A percentile compares a stretch with the other conserved stretches of the same genome.
These are phyloP conservation scores for Dictyostelium firmibasis DNA, from an alignment of 78 protist genomes.

Conservation along the genomic window DNA sequence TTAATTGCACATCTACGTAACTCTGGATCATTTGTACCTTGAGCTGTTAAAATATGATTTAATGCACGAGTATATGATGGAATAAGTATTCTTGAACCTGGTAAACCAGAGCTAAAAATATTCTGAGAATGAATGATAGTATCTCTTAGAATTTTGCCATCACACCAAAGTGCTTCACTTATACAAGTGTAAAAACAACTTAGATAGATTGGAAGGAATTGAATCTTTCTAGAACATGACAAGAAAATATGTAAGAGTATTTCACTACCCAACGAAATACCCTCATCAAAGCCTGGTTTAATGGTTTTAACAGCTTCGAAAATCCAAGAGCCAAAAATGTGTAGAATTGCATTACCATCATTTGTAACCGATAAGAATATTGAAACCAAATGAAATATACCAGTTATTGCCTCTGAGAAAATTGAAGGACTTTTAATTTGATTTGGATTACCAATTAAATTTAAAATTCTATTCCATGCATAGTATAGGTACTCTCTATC, in stretches of 20 bases:
- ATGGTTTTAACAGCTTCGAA: conserved; percentile 55
- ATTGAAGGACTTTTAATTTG: conserved; percentile 49
- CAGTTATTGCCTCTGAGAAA: conserved; percentile 58
- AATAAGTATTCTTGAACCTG: conserved; percentile 55
- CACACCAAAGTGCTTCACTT: conserved; percentile 57
- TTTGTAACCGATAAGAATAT: conserved; percentile 19
- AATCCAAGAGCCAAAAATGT: conserved; percentile 58
- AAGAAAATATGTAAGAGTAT: conserved; percentile 47
- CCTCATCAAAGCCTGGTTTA: conserved; percentile 59
- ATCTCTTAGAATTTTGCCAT: conserved; percentile 39
- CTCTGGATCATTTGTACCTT: conserved; percentile 7
- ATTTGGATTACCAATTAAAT: conserved; percentile 54
- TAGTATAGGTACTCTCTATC: conserved; percentile 36
- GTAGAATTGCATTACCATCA: conserved; percentile 60
- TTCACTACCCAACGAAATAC: conserved; percentile 37
- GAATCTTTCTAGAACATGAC: conserved; percentile 12
- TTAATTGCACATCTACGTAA: conserved; percentile 26
- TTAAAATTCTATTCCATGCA: conserved; percentile 31
- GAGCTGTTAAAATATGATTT: conserved; percentile 23
- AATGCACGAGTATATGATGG: conserved; percentile 66
- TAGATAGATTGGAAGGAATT: conserved; percentile 41
- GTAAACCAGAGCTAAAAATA: conserved; percentile 21
- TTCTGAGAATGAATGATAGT: conserved; percentile 48
- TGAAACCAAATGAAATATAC: conserved; percentile 56
- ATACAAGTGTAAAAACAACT: conserved; percentile 39